Evolutionary conservation across 805 yeast genomes (phyloP), one percentile per base, ranked within the genome.

Genomic region (Saturnispora saitoi): DNA sequence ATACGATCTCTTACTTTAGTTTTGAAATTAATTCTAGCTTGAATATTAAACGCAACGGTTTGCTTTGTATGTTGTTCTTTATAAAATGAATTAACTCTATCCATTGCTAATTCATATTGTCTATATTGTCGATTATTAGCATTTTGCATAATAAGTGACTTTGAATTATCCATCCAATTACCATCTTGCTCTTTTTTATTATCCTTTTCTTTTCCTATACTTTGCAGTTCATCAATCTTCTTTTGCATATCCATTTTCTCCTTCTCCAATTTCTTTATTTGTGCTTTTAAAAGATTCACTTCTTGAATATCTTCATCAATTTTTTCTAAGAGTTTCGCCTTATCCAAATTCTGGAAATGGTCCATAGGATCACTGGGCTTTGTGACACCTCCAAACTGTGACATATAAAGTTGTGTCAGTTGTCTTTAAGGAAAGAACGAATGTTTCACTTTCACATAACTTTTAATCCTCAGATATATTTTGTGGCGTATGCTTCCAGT

Each of bases 21-120:
- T 61, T 81, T 81, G 68, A 82, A 82, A 61, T 80, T 81, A 44
- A 82, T 78, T 37, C 89, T 64, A 0, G 87, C 87, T 58, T 82
- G 85, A 32, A 82, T 70, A 56, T 82, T 82, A 60, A 79, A 82
- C 0, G 86, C 86, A 32, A 82, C 86, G 0, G 88, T 81, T 62
- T 82, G 88, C 53, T 73, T 73, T 49, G 71, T 76, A 58, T 82
- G 89, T 56, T 82, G 89, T 52, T 80, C 86, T 54, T 70, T 73
- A 61, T 82, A 82, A 57, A 82, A 82, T 45, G 69, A 71, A 55
- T 79, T 80, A 39, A 82, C 88, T 50, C 86, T 66, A 54, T 78
- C 83, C 58, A 81, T 77, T 0, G 87, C 87, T 38, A 80, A 66
- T 54, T 81, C 86, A 56, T 81, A 82, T 56, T 81, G 86, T 42